Base-by-base conservation (phyloP, 2,329 filamentous ascomycete genomes). In the Mycocentrospora acerina region DNA sequence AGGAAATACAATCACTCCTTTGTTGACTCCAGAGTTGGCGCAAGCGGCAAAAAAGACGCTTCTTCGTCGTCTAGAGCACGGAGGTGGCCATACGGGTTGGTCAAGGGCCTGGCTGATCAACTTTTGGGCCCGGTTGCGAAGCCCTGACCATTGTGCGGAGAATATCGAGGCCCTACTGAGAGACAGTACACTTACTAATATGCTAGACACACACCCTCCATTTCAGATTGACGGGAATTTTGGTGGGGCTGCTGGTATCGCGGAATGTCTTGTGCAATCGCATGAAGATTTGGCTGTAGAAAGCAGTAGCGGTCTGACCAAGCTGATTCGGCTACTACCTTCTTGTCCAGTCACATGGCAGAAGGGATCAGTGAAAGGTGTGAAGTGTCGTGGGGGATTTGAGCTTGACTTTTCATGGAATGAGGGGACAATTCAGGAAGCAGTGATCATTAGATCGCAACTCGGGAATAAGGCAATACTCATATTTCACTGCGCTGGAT, bases 191-290 rank as follows among this genome's bases (percentile, higher is more conserved):
- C 48, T 74, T 13, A 62, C 68, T 1, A 76, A 75, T 47, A 48
- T 75, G 38, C 46, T 76, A 2, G 72, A 75, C 34, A 40, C 27
- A 5, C 38, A 42, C 9, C 38, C 39, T 7, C 38, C 42, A 2
- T 76, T 76, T 44, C 74, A 77, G 44, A 74, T 75, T 15, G 73
- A 77, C 47, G 74, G 74, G 1, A 77, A 77, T 36, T 73, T 76
- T 43, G 75, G 74, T 1, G 69, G 68, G 2, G 68, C 67, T n/a
- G 70, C 71, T 3, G 74, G 71, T 2, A 70, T 77, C 11, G 46
- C 71, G 1, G 73, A 76, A n/a, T 38, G 35, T 25, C 35, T 43
- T 13, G 18, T 39, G 7, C 40, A 43, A 24, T 35, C 35, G 3
- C 35, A 43, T 6, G 40, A 38, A 17, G 32, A 35, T 16, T 7